Conservation (phyloP, 1,139 yeast genomes). For the Saccharomyces hybrid region DNA sequence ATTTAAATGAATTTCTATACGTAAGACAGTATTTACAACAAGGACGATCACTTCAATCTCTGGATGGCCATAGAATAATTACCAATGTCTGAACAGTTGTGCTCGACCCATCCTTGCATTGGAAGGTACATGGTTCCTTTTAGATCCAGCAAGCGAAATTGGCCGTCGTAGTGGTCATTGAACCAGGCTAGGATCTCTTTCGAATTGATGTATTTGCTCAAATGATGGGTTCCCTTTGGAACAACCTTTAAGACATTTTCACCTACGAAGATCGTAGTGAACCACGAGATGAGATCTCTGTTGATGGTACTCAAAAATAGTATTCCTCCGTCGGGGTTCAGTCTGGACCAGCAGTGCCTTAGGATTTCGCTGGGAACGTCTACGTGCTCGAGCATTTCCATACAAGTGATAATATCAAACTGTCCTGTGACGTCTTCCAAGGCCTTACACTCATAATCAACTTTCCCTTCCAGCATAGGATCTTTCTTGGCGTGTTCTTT, state of each 20-base stretch:
- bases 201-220: slow-evolving; percentile 76
- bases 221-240: slow-evolving; percentile 87
- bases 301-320: slow-evolving; percentile 85
- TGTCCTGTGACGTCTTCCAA: slow-evolving; percentile 49
- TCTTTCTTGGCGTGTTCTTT: slow-evolving; percentile 57
- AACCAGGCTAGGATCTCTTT: slow-evolving; percentile 67
- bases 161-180: slow-evolving; percentile 34
- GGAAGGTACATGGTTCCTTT: slow-evolving; percentile 84
- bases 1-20: not conserved
- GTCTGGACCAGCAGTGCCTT: slow-evolving; percentile 54
- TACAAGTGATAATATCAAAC: slow-evolving; percentile 78
- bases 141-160: slow-evolving; percentile 52
- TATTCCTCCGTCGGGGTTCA: slow-evolving; percentile 59
- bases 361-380: slow-evolving; percentile 72
- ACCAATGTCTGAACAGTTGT: slow-evolving; percentile 54
- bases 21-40: not conserved
- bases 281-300: slow-evolving; percentile 81
- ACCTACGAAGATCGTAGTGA: slow-evolving; percentile 87
- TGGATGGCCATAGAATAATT: slow-evolving; percentile 82
- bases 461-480: slow-evolving; percentile 48
- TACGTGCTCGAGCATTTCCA: slow-evolving; percentile 93
- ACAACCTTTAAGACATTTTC: slow-evolving; percentile 74
- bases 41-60: slow-evolving; percentile 10
- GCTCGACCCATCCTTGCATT: slow-evolving; percentile 73
- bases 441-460: slow-evolving; percentile 53